A percentile compares a stretch with the other conserved stretches of the same genome.
Conservation (phyloP, 345 rosid species). For the Lepidium aucheri region DNA sequence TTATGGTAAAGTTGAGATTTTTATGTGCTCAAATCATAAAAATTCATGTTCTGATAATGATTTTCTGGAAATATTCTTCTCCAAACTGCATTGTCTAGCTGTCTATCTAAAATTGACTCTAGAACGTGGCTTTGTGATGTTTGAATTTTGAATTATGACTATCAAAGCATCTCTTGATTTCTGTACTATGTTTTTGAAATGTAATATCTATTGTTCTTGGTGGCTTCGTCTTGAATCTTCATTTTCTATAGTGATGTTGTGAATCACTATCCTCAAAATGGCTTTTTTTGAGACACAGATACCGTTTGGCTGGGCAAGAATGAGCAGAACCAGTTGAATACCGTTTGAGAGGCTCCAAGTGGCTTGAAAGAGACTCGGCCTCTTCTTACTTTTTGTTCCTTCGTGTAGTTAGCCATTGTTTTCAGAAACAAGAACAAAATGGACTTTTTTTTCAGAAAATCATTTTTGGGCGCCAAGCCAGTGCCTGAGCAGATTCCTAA, state of each 20-base stretch:
- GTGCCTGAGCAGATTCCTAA: neutral
- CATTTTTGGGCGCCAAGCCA: neutral
- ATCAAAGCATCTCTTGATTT: conserved; percentile 1
- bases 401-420: no score
- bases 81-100: neutral
- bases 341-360: neutral
- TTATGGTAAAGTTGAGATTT: neutral
- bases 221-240: neutral
- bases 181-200: neutral
- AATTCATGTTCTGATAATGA: neutral
- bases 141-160: neutral
- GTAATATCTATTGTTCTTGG: neutral
- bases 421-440: neutral
- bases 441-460: conserved; percentile 11
- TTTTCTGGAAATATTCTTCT: neutral
- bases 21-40: neutral
- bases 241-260: neutral
- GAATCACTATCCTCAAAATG: neutral
- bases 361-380: no score
- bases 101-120: neutral
- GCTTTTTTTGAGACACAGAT: neutral
- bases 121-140: neutral
- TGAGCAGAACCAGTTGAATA: neutral
- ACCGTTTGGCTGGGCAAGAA: neutral
- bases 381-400: no score